Percentiles rank a stretch among this genome's conserved stretches.
phyloP scores from a whole-genome alignment of 1,139 yeast genomes.

The Eremothecium gossypii region DNA sequence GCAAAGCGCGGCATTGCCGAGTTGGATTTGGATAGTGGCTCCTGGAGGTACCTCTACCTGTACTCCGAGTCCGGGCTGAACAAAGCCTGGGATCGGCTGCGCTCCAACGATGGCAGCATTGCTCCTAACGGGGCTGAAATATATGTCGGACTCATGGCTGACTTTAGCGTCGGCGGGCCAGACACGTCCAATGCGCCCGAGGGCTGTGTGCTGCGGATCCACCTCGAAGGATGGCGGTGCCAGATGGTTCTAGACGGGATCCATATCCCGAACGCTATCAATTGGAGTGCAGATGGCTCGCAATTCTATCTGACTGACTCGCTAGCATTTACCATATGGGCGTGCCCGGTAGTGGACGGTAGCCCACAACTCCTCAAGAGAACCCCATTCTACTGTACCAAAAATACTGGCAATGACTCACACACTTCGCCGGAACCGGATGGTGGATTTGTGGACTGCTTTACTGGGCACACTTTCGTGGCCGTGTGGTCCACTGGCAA shows the following conservation, averaged over 20 bases:
- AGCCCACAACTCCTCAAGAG: constrained; percentile 35
- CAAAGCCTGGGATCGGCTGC: constrained; percentile 31
- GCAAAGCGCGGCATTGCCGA: constrained; percentile 48
- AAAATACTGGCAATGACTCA: constrained; percentile 29
- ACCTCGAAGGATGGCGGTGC: constrained; percentile 21
- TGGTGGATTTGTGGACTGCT: constrained; percentile 55
- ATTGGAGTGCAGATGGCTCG: constrained; percentile 42
- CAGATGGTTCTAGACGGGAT: constrained; percentile 31
- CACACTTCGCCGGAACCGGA: constrained; percentile 58
- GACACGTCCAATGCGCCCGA: constrained; percentile 19
- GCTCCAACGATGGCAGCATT: constrained; percentile 69
- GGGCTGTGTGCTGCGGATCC: constrained; percentile 32
- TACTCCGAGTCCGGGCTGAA: constrained; percentile 31
- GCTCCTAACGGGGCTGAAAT: constrained; percentile 54
- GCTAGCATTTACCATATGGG: constrained; percentile 46
- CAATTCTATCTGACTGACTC: constrained; percentile 69
- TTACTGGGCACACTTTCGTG: constrained; percentile 53
- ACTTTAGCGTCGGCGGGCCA: constrained; percentile 35
- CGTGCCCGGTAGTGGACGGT: constrained; percentile 43
- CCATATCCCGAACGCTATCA: constrained; percentile 69
- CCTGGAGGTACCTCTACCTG: constrained; percentile 37
- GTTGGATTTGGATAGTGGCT: constrained; percentile 37
- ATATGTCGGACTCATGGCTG: constrained; percentile 69
- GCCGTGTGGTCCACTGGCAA: constrained; percentile 58
- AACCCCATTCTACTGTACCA: constrained; percentile 36